Percentiles rank a stretch among this genome's conserved stretches.
These are phyloP conservation scores for Backusella luteola DNA, from an alignment of 192 early-diverging fungal species.

Conservation along the genomic window DNA sequence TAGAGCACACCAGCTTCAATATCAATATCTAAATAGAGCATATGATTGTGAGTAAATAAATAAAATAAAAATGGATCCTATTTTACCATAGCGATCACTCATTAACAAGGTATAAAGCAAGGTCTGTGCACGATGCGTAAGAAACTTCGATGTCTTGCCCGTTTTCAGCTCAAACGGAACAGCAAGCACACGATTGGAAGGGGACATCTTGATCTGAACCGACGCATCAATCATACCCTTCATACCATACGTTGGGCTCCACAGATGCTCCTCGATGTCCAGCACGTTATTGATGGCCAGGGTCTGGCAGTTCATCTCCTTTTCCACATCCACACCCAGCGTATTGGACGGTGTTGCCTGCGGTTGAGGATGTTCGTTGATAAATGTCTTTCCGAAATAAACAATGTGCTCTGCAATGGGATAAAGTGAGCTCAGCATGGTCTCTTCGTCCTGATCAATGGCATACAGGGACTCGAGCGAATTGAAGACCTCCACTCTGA, in stretches of 20 bases:
- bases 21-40: constrained; percentile 52
- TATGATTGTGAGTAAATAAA: constrained; percentile 8
- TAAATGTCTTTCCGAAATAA: constrained; percentile 3
- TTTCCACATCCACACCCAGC: background rate
- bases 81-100: constrained; percentile 75
- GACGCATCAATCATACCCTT: constrained; percentile 92
- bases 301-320: background rate
- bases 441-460: constrained; percentile 60
- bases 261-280: constrained; percentile 90
- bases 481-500: constrained; percentile 50
- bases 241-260: constrained; percentile 89
- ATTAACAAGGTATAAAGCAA: constrained; percentile 83
- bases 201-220: constrained; percentile 43
- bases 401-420: constrained; percentile 10
- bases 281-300: constrained; percentile 66
- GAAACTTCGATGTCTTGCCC: constrained; percentile 57
- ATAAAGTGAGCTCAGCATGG: constrained; percentile 29
- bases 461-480: constrained; percentile 71
- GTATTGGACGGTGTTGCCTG: background rate
- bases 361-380: background rate
- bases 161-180: constrained; percentile 89
- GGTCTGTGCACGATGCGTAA: constrained; percentile 80
- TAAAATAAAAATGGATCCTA: background rate
- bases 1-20: constrained; percentile 70
- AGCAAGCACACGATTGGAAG: constrained; percentile 33